Evolutionary conservation across 2,329 filamentous ascomycete genomes (phyloP), one percentile per base, ranked within the genome.

Genomic region (Didymella exigua): DNA sequence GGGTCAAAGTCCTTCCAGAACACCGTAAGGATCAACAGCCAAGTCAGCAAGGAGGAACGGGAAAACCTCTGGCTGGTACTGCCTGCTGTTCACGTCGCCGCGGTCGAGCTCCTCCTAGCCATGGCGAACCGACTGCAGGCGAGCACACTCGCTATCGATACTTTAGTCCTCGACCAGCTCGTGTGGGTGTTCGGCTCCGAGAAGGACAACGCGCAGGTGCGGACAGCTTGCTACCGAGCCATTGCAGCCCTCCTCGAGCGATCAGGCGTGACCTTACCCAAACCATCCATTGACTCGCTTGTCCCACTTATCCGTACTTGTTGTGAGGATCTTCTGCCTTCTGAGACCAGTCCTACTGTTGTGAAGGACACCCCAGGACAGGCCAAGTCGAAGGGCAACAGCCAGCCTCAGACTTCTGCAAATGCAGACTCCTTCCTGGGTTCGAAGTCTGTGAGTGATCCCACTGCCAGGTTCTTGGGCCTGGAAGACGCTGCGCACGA

Each of bases 41-140:
- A 90, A 59, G 85, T 95, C 59, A 83, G 86, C 27, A 85, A 89
- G 57, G 90, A 96, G 44, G 93, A 97, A 75, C 88, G 88, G 57
- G 91, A 96, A 48, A 85, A 87, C 38, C 81, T 97, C 3, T 93
- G 89, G 84, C 78, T 83, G 41, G 79, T 85, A 16, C 80, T 97
- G 10, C 90, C 93, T 4, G 80, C 83, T 9, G 84, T 97, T 33
- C 91, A 97, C 67, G 75, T 86, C 13, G 86, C 89, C 13, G 83
- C 85, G n/a, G 77, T 96, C 49, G 75, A 83, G 19, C 75, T 96
- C 1, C 75, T 90, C 19, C 73, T 80, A 8, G 75, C 78, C 10
- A 69, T 95, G 40, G 70, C 85, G 19, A 73, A 79, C 49, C 82
- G 88, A 10, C 79, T 93, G 21, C 82, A 81, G 26, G 75, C 77